Percentiles rank a stretch among this genome's conserved stretches.
Evolutionary conservation across 2,329 filamentous ascomycete genomes (phyloP).

Genomic region (Dothiorella sarmentorum): DNA sequence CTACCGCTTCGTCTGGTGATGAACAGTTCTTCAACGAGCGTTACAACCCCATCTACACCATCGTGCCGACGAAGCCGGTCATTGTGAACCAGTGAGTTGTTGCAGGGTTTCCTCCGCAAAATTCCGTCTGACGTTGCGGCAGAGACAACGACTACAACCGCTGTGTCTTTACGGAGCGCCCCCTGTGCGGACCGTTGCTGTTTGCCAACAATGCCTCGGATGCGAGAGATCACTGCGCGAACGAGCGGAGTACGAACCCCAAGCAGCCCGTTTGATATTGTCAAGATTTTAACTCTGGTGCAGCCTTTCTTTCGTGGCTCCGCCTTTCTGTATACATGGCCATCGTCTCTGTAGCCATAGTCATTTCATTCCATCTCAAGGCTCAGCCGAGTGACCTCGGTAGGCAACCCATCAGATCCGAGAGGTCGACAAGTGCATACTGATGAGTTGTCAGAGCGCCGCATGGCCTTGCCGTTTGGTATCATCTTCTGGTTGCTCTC

Average conservation of each 20-base stretch:
- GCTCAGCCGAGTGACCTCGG: conserved; percentile 56
- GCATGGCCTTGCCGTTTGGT: conserved; percentile 78
- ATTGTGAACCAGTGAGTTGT: conserved; percentile 38
- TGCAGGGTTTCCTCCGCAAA: neutral
- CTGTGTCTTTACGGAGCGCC: conserved; percentile 57
- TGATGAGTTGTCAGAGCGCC: conserved; percentile 57
- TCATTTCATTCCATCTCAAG: conserved; percentile 89
- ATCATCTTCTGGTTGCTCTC: conserved; percentile 83
- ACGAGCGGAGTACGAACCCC: conserved; percentile 60
- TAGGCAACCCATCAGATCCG: conserved; percentile 21
- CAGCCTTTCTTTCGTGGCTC: conserved; percentile 82
- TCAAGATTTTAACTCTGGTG: neutral
- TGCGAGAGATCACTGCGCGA: conserved; percentile 74
- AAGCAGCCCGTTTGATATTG: neutral
- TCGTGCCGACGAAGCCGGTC: conserved; percentile 48
- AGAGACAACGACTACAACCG: conserved; percentile 43
- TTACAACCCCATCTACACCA: conserved; percentile 53
- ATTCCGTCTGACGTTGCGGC: neutral
- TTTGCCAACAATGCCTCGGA: conserved; percentile 74
- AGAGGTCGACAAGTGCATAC: neutral
- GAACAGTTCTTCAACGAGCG: conserved; percentile 25
- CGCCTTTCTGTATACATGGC: conserved; percentile 87
- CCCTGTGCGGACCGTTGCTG: conserved; percentile 63
- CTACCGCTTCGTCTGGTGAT: neutral
- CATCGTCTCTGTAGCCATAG: conserved; percentile 83